Base-by-base conservation (phyloP, 495 filamentous ascomycete genomes). In the Tuber melanosporum region DNA sequence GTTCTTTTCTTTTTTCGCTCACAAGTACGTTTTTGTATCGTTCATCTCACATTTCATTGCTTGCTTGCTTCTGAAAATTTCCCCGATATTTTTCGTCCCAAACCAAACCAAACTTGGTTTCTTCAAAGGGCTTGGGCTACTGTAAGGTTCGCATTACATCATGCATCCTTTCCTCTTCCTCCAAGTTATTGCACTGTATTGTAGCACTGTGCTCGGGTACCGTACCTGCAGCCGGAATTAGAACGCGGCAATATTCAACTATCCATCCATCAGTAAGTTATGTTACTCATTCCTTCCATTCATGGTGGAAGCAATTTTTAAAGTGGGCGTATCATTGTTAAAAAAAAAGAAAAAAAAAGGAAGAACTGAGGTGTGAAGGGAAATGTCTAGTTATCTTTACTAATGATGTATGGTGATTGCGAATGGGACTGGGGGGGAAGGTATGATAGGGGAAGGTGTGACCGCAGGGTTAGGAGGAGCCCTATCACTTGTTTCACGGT, bases 51-150 rank as follows among this genome's bases (percentile, higher is more conserved):
- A 66, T 66, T 66, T n/a, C 57, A 32, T 32, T 66, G 57, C 57
- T 66, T 66, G 57, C 57, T 66, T 66, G 26, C 47, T 66, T 66
- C n/a, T 32, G n/a, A 66, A n/a, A 66, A 15, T 66, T 66, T 66
- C 12, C 57, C 17, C 32, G 57, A 32, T 66, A 41, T 57, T 57
- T 26, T 26, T 7, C n/a, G 3, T 41, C 39, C 39, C 52, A 26
- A 62, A 26, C 52, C 52, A 62, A 57, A 62, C 52, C 22, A 26
- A 26, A 62, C n/a, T 22, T 12, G 0, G 26, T 62, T 62, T 14
- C 52, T 62, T 62, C n/a, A 26, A 66, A 57, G 7, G 22, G 22
- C 10, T 26, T 57, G 22, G 26, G n/a, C 22, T n/a, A 32, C 57
- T 26, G 57, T 32, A 66, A 26, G 10, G 12, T 8, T 66, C 12